Base-by-base conservation (phyloP, 2,329 filamentous ascomycete species). In the Ceratocystis destructans region DNA sequence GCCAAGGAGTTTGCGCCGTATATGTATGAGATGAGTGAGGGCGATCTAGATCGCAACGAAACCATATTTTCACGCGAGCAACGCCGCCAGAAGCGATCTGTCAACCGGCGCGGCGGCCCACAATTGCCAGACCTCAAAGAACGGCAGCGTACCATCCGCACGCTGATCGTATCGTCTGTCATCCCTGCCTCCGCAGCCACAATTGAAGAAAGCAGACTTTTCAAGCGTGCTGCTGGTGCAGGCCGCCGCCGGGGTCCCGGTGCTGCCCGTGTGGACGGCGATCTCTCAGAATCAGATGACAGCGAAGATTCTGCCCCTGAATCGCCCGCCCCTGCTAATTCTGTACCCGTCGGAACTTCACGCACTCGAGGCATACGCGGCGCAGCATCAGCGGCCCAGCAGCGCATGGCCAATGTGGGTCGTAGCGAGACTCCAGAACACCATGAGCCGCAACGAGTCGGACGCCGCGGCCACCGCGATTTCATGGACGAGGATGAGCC, bases 51-150 rank as follows among this genome's bases (percentile, higher is more conserved):
- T 75, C 84, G 88, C 69, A 93, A 92, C 65, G 94, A 99, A 75
- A 84, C 92, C 37, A 94, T 92, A 48, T 93, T 97, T 71, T 92
- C 94, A 67, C 85, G 94, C 70, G 94, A 99, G 74, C 92, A 97
- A 75, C 83, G 94, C 71, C 85, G 92, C 64, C 92, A 97, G 77
- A 99, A 99, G 78, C 85, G 94, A 61, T 96, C 94, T 5, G 89
- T 96, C 71, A 97, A 96, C 74, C 83, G 94, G 69, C 85, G 94
- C 71, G 94, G 94, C 69, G 94, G 94, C 0, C 94, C 94, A 5
- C 88, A 90, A 68, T 79, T 99, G 50, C 94, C 94, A n/a, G 94
- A 99, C 76, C 84, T 99, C 67, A 96, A 95, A 74, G 94, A 99
- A 71, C 84, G 92, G 65, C 93, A 94, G 76, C 85, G 93, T 64